Percentiles rank a stretch among this genome's conserved stretches.
phyloP scores from a whole-genome alignment of 2,329 filamentous ascomycete species.

The Ustulina deusta region DNA sequence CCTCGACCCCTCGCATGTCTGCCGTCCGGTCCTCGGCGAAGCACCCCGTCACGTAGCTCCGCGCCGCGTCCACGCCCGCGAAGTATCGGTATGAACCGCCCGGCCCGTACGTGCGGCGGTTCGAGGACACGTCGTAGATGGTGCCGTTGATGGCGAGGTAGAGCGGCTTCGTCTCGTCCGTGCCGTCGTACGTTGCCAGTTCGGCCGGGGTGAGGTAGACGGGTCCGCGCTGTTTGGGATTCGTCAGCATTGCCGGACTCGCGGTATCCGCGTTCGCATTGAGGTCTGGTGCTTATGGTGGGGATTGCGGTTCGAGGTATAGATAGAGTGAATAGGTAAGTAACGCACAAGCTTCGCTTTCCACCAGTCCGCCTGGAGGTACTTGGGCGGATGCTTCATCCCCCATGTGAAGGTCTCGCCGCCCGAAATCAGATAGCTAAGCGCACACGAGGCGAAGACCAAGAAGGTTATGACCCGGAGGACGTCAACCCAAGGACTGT shows the following conservation, averaged over 20 bases:
- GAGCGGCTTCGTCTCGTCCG: slow-evolving; percentile 78
- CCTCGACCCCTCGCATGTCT: slow-evolving; percentile 88
- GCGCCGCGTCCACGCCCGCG: slow-evolving; percentile 85
- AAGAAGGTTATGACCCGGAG: slow-evolving; percentile 77
- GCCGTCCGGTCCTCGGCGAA: slow-evolving; percentile 86
- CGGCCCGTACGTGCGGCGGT: slow-evolving; percentile 78
- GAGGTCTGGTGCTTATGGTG: neutral
- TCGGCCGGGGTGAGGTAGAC: slow-evolving; percentile 79
- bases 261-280: neutral
- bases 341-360: slow-evolving; percentile 69
- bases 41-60: slow-evolving; percentile 92
- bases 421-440: slow-evolving; percentile 81
- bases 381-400: slow-evolving; percentile 70
- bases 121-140: slow-evolving; percentile 84
- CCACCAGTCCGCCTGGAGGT: slow-evolving; percentile 69
- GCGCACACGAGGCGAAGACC: slow-evolving; percentile 71
- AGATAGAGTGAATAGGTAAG: neutral
- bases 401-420: slow-evolving; percentile 79
- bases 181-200: slow-evolving; percentile 81
- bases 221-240: slow-evolving; percentile 66
- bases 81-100: slow-evolving; percentile 91
- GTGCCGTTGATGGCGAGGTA: slow-evolving; percentile 91
- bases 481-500: slow-evolving; percentile 70
- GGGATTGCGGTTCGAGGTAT: neutral
- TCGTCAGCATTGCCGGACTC: slow-evolving; percentile 24